Evolutionary conservation across 2,329 filamentous ascomycete species (phyloP), one percentile per base, ranked within the genome.

Genomic region (Fusarium euwallaceae): DNA sequence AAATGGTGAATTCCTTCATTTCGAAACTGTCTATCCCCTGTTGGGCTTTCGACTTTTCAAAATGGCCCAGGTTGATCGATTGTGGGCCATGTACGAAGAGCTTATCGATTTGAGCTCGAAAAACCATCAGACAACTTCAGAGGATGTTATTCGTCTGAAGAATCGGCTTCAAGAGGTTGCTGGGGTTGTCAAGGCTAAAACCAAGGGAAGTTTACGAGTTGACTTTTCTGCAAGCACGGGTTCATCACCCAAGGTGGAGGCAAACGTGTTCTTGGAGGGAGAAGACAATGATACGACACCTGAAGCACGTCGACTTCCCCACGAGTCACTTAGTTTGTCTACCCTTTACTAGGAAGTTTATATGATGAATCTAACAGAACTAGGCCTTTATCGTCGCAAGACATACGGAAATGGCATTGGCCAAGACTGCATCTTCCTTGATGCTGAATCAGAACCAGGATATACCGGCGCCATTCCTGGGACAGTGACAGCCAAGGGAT

Each of bases 251-350:
- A 64, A 27, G 24, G 53, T 48, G n/a, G 45, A 34, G 41, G 39
- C 22, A 7, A n/a, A 24, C 5, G 55, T 65, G 12, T 37, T 48
- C 3, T 39, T 41, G 22, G 39, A 65, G 9, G 63, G 63, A 17
- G 55, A 60, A n/a, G 39, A 60, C 20, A 41, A 48, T 12, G 53
- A 36, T 36, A 37, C 51, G 0, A 29, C 27, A 6, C 11, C 24
- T 8, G 29, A 37, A 17, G n/a, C 53, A 29, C 29, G 29, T 3
- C 20, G 48, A 17, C 39, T 65, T 17, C 53, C 63, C 32, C 63
- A 65, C n/a, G 43, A 65, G 9, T 59, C 63, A 39, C 36, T 65
- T 12, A 27, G 63, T 65, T 60, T 20, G 63, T 60, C 5, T n/a
- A 27, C 3, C 56, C 22, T 24, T 11, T 39, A 37, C 22, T 12